Conservation (phyloP, 345 rosid species). For the Populus euphratica region DNA sequence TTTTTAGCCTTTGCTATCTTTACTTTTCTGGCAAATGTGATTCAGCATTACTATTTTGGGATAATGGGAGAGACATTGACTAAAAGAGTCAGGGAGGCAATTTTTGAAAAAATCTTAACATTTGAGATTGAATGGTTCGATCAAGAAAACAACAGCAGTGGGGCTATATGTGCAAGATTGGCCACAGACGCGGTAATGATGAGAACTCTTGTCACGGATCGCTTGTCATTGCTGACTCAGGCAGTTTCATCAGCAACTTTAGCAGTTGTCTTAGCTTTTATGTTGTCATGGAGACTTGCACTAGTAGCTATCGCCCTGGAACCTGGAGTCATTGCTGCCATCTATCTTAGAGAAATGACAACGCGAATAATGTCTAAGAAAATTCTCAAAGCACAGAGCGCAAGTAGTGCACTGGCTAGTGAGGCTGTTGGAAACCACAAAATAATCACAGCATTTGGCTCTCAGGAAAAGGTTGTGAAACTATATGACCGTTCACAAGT, state of each 20-base stretch:
- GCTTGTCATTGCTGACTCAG: conserved; percentile 31
- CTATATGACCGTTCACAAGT: conserved; percentile 16
- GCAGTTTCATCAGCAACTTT: conserved; percentile 15
- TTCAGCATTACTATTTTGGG: conserved; percentile 37
- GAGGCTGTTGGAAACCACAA: conserved; percentile 37
- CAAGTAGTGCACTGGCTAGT: conserved; percentile 30
- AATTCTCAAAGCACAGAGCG: conserved; percentile 27
- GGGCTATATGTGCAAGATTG: conserved; percentile 31
- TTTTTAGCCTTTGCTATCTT: conserved; percentile 22
- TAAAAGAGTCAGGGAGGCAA: conserved; percentile 23
- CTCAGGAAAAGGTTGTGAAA: conserved; percentile 25
- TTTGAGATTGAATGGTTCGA: conserved; percentile 44
- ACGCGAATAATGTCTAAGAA: conserved; percentile 34
- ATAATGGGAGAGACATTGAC: conserved; percentile 33
- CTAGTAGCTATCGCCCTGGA: conserved; percentile 25
- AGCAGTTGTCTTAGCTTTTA: conserved; percentile 22
- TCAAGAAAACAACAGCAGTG: conserved; percentile 33
- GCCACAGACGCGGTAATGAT: conserved; percentile 32
- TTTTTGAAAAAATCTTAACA: conserved; percentile 28
- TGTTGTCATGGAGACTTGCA: conserved; percentile 31
- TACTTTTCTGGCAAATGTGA: conserved; percentile 22
- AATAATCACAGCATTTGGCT: conserved; percentile 32
- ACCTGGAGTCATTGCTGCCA: conserved; percentile 27
- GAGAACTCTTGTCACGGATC: conserved; percentile 24
- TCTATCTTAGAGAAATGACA: conserved; percentile 19